Evolutionary conservation across 306 rosid species (phyloP).

Genomic region (Erythrophleum fordii): DNA sequence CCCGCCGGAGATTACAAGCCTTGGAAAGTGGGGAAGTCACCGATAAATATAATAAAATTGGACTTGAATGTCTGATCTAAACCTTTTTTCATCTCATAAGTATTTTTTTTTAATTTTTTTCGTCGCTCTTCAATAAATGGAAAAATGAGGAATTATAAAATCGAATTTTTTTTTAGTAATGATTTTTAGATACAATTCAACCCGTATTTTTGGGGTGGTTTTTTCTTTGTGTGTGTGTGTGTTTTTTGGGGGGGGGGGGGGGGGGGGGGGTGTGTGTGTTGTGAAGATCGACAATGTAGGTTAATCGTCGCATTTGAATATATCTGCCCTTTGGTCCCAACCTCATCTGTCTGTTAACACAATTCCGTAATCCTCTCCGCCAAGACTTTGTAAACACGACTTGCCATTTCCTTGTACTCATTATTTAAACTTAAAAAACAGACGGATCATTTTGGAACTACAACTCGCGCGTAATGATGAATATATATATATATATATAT

Average conservation of each 20-base stretch:
- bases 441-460: background rate
- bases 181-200: background rate
- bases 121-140: background rate
- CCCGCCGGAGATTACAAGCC: background rate
- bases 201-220: too few relatives aligned
- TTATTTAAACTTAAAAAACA: too few relatives aligned
- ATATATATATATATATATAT: too few relatives aligned
- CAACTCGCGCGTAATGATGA: background rate
- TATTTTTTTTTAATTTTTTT: background rate
- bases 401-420: background rate
- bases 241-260: too few relatives aligned
- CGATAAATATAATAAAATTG: background rate
- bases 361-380: background rate
- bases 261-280: too few relatives aligned
- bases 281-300: too few relatives aligned
- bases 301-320: too few relatives aligned
- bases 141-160: too few relatives aligned
- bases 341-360: too few relatives aligned
- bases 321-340: too few relatives aligned
- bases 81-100: background rate
- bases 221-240: too few relatives aligned
- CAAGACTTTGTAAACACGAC: background rate
- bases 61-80: background rate
- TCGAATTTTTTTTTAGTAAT: background rate
- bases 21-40: background rate